Conservation (phyloP, 257 asterid genomes). For the Ophiorrhiza pumila region DNA sequence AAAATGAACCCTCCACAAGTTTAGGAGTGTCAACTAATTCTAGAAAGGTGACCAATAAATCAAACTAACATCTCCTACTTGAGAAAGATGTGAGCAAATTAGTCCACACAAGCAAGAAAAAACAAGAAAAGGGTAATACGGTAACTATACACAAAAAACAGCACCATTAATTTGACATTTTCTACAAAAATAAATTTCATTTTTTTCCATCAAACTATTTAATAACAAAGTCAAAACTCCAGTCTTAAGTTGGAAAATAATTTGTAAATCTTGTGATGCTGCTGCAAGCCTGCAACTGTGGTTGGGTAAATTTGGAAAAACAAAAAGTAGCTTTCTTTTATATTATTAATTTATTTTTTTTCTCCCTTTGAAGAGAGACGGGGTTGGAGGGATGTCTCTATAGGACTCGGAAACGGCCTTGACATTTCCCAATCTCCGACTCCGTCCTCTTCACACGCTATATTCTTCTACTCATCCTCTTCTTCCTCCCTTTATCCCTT, state of each 20-base stretch:
- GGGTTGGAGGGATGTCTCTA: slow-evolving; percentile 1
- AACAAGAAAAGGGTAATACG: neutral
- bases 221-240: neutral
- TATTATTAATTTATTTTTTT: neutral
- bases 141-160: neutral
- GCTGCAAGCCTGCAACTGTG: too few relatives aligned
- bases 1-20: neutral
- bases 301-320: slow-evolving; percentile 4
- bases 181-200: neutral
- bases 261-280: neutral
- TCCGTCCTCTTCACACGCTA: slow-evolving; percentile 23
- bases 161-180: neutral
- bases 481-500: slow-evolving; percentile 6
- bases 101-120: neutral
- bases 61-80: neutral
- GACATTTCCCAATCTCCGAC: slow-evolving; percentile 15
- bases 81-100: neutral
- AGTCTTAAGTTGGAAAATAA: neutral
- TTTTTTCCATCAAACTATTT: neutral
- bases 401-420: slow-evolving; percentile 7
- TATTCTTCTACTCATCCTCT: slow-evolving; percentile 22
- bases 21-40: slow-evolving; percentile 6
- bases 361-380: neutral
- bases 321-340: neutral
- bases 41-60: slow-evolving; percentile 5